Conservation (phyloP, 2,329 filamentous ascomycete species). For the Penicillium sp. region DNA sequence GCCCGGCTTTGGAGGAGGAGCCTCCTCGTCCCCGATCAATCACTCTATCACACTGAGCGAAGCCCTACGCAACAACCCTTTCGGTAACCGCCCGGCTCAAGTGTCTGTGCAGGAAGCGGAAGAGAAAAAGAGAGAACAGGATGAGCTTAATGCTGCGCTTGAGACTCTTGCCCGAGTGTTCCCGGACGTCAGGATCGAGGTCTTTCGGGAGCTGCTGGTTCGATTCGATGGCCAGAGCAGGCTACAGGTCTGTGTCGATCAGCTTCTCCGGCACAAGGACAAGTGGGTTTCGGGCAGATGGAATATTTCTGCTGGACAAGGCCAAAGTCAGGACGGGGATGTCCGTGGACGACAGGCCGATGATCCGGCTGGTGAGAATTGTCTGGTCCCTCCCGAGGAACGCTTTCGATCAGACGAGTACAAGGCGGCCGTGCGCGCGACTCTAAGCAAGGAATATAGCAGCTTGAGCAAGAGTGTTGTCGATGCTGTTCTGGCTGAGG, state of each 20-base stretch:
- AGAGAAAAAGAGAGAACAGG: slow-evolving; percentile 33
- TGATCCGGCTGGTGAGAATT: slow-evolving; percentile 12
- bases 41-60: slow-evolving; percentile 38
- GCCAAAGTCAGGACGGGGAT: slow-evolving; percentile 5
- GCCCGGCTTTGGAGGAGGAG: slow-evolving; percentile 5
- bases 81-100: slow-evolving; percentile 30
- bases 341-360: neutral
- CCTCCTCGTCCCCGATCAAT: slow-evolving; percentile 19
- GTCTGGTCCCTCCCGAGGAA: slow-evolving; percentile 38
- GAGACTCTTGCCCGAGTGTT: slow-evolving; percentile 41
- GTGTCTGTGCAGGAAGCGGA: slow-evolving; percentile 18
- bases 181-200: slow-evolving; percentile 45
- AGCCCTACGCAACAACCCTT: slow-evolving; percentile 44
- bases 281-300: slow-evolving; percentile 46
- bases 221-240: slow-evolving; percentile 46
- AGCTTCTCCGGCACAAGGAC: slow-evolving; percentile 43
- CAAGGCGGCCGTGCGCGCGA: slow-evolving; percentile 37
- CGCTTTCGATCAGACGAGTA: slow-evolving; percentile 43
- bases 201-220: slow-evolving; percentile 45
- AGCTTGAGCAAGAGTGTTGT: slow-evolving; percentile 42
- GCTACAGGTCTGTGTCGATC: slow-evolving; percentile 45
- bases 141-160: slow-evolving; percentile 42
- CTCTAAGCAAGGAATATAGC: slow-evolving; percentile 43
- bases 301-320: slow-evolving; percentile 35
- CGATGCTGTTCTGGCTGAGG: slow-evolving; percentile 46